Base-by-base conservation (phyloP, 805 yeast species). In the Wickerhamomyces subpelliculosus region DNA sequence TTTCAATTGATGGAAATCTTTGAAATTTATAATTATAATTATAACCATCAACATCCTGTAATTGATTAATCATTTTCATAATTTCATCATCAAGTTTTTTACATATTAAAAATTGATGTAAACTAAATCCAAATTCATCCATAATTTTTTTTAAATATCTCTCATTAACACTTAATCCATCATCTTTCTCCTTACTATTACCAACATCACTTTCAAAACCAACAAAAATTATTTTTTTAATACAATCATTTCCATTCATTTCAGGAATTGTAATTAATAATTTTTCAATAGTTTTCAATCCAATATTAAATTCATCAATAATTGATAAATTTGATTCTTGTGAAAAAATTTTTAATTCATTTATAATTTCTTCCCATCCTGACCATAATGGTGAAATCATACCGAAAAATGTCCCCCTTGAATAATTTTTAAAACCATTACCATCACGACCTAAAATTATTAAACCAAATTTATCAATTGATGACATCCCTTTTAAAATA, bases 371-470 rank as follows among this genome's bases (percentile, higher is more conserved):
- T 25, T 60, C 59, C 75, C 79, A 72, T 1, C 75, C 76, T 11
- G 60, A 55, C 79, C 79, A 75, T 4, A 46, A 45, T 12, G 63
- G 54, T 14, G 58, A 52, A 0, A 67, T 62, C 49, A 72, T 65
- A 4, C 80, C 80, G 30, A 70, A 55, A 44, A 66, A 74, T 8
- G n/a, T n/a, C n/a, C n/a, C n/a, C n/a, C n/a, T n/a, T n/a, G 51
- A 45, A 1, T 72, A 64, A 1, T 74, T 72, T 24, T 47, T 47
- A 20, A 57, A 52, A 8, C 64, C 60, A 13, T 43, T 41, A 1
- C 71, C 70, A 48, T 72, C 65, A 35, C 65, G 57, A 2, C 80
- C 80, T 17, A 69, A 55, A 14, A 72, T 53, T 0, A 75, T 64
- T 17, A 76, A 42, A 1, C 79, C 80, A 12, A 76, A 48, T 28